These are phyloP conservation scores for Urochloa ruziziensis DNA, from an alignment of 176 grass and related monocot genomes.

Conservation along the genomic window DNA sequence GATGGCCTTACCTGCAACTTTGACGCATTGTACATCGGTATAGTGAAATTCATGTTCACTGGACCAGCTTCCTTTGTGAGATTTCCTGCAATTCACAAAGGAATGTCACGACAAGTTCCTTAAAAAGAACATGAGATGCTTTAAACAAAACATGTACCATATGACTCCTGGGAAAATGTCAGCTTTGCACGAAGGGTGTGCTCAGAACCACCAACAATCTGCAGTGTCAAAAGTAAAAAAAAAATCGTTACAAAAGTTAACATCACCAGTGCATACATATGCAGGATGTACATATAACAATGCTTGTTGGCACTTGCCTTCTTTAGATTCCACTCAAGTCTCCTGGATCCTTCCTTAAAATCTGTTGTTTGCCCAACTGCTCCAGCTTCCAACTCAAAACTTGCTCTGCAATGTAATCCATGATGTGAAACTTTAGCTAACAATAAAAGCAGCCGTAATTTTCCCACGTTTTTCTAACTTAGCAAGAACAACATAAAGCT, in stretches of 20 bases:
- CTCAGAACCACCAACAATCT: slow-evolving; percentile 98
- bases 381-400: slow-evolving; percentile 97
- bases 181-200: slow-evolving; percentile 96
- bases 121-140: not conserved
- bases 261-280: not conserved
- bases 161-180: slow-evolving; percentile 92
- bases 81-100: slow-evolving; percentile 67
- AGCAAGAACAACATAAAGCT: slow-evolving; percentile 10
- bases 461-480: not conserved
- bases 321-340: slow-evolving; percentile 96
- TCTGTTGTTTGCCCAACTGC: slow-evolving; percentile 82
- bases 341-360: slow-evolving; percentile 95
- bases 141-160: slow-evolving; percentile 56
- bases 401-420: slow-evolving; percentile 57
- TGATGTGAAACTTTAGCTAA: not conserved
- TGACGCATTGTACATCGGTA: slow-evolving; percentile 97
- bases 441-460: not conserved
- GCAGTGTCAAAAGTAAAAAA: not conserved
- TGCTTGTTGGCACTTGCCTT: slow-evolving; percentile 66
- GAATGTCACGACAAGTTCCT: not conserved
- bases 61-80: slow-evolving; percentile 92
- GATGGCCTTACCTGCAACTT: slow-evolving; percentile 73
- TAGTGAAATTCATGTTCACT: slow-evolving; percentile 98
- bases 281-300: not conserved
- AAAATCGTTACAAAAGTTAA: slow-evolving; percentile 20